These are phyloP conservation scores for Wickerhamomyces chaumierensis DNA, from an alignment of 805 yeast genomes.

Conservation along the genomic window DNA sequence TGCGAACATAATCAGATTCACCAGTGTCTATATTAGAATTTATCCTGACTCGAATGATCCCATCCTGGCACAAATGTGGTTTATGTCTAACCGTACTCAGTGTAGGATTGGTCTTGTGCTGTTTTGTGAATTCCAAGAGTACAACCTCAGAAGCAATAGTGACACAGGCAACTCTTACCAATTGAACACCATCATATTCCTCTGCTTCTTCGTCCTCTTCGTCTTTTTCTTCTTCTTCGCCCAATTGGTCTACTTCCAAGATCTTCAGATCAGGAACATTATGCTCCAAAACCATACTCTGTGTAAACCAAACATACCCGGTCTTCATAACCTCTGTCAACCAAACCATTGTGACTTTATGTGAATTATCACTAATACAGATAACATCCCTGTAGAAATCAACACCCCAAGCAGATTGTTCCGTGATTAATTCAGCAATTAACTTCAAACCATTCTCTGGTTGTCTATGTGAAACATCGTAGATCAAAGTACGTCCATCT, in stretches of 20 bases:
- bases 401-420: slow-evolving; percentile 52
- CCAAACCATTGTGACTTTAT: slow-evolving; percentile 30
- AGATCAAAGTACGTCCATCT: slow-evolving; percentile 39
- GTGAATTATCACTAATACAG: slow-evolving; percentile 45
- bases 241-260: slow-evolving; percentile 15
- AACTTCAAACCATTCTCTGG: slow-evolving; percentile 19
- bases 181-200: too few species aligned
- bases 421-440: slow-evolving; percentile 19
- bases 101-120: too few species aligned
- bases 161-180: too few species aligned
- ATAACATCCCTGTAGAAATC: slow-evolving; percentile 33
- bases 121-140: too few species aligned
- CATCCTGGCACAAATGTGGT: too few species aligned
- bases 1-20: too few species aligned
- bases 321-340: slow-evolving; percentile 8
- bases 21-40: too few species aligned
- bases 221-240: too few species aligned
- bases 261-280: slow-evolving; percentile 47
- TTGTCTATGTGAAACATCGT: slow-evolving; percentile 19
- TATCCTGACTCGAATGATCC: too few species aligned
- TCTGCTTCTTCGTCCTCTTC: too few species aligned
- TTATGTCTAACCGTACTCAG: too few species aligned
- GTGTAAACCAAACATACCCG: slow-evolving; percentile 15
- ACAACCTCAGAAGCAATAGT: too few species aligned
- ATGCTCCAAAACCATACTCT: slow-evolving; percentile 33